Conservation (phyloP, 148 eudicot genomes). For the Vaccinium myrtillus region DNA sequence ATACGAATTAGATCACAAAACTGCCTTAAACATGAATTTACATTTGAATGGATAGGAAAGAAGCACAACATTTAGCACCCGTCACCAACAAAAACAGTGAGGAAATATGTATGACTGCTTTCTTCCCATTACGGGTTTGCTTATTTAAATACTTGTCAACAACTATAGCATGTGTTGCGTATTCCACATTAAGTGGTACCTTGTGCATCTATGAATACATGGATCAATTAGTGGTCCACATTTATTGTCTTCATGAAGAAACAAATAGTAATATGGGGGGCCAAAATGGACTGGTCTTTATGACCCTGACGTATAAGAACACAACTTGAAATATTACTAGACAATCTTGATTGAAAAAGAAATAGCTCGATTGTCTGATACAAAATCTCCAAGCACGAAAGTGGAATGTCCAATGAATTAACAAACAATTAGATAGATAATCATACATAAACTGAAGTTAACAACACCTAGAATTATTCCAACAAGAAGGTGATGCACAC, state of each 20-base stretch:
- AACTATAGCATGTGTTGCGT: background rate
- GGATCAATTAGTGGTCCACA: background rate
- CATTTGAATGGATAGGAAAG: background rate
- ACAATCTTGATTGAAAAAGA: background rate
- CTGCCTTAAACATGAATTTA: background rate
- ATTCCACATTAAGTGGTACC: background rate
- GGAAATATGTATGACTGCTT: background rate
- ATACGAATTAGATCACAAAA: slow-evolving; percentile 17
- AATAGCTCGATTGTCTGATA: background rate
- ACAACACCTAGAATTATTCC: background rate
- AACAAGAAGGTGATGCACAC: background rate
- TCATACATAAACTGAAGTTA: background rate
- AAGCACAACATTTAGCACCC: background rate
- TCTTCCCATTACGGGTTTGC: background rate
- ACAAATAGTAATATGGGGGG: background rate
- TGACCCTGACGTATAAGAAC: background rate
- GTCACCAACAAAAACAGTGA: background rate
- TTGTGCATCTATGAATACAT: background rate
- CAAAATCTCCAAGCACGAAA: background rate
- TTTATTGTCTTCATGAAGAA: background rate
- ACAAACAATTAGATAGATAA: background rate
- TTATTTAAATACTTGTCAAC: background rate
- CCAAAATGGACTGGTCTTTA: background rate
- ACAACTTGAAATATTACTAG: background rate
- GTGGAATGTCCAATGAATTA: background rate